A percentile compares a stretch with the other conserved stretches of the same genome.
Evolutionary conservation across 2,329 filamentous ascomycete genomes (phyloP).

Genomic region (Diplocarpon rosae): DNA sequence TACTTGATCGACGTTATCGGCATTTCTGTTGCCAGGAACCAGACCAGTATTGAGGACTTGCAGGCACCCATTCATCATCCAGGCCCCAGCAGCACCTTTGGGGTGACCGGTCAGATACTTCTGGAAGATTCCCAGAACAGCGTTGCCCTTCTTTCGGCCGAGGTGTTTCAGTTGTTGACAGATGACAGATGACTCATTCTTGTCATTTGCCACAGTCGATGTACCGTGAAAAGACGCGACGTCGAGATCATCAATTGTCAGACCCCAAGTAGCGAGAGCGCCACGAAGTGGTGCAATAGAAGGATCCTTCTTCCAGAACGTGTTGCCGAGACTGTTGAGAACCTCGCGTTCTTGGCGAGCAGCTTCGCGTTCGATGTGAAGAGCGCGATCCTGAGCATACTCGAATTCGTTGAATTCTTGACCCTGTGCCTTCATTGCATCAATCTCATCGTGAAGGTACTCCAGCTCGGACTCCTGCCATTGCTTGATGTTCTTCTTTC

Average conservation of each 20-base stretch:
- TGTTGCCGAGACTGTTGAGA: conserved; percentile 86
- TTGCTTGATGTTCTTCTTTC: conserved; percentile 86
- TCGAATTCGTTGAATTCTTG: conserved; percentile 69
- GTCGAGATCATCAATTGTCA: conserved; percentile 89
- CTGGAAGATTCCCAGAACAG: conserved; percentile 94
- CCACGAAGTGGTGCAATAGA: conserved; percentile 92
- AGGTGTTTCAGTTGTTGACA: conserved; percentile 94
- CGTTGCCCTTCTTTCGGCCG: conserved; percentile 92
- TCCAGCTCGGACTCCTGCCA: conserved; percentile 95
- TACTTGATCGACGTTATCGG: conserved; percentile 89
- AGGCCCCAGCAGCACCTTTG: conserved; percentile 97
- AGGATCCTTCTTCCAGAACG: conserved; percentile 95
- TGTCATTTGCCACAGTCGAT: conserved; percentile 96
- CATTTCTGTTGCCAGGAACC: conserved; percentile 94
- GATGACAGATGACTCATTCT: conserved; percentile 97
- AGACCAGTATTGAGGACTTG: conserved; percentile 91
- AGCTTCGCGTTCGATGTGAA: conserved; percentile 82
- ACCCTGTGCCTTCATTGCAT: conserved; percentile 76
- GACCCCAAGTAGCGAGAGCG: conserved; percentile 92
- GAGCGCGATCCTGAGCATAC: conserved; percentile 74
- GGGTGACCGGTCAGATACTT: conserved; percentile 98
- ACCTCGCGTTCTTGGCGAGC: conserved; percentile 87
- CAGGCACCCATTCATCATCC: conserved; percentile 98
- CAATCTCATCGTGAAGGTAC: conserved; percentile 84
- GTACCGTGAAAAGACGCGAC: conserved; percentile 99